Evolutionary conservation across 768 basidiomycete genomes (phyloP).

Genomic region (Tulasnella sp.): DNA sequence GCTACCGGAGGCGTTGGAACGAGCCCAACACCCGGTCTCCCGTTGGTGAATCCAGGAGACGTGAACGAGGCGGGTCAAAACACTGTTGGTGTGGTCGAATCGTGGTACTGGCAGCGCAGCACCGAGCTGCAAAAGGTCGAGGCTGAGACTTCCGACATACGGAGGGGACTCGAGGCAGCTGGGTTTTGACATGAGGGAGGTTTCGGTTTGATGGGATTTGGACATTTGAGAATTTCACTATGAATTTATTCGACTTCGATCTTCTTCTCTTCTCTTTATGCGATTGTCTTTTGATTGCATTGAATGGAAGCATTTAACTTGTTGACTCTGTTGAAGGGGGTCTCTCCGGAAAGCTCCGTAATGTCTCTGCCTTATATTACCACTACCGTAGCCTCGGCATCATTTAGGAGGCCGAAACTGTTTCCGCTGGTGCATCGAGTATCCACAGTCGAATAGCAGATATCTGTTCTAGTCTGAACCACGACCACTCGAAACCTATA

Average conservation of each 20-base stretch:
- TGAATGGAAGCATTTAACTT: too few species aligned
- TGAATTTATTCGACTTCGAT: neutral
- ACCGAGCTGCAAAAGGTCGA: conserved; percentile 18
- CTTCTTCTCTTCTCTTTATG: too few species aligned
- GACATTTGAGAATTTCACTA: neutral
- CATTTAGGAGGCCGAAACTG: too few species aligned
- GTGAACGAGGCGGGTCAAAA: too few species aligned
- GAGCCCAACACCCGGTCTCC: neutral
- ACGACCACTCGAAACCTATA: neutral
- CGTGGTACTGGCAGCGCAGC: conserved; percentile 26
- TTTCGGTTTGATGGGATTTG: neutral
- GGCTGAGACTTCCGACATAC: conserved; percentile 19
- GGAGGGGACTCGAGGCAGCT: conserved; percentile 21
- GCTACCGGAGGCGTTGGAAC: conserved; percentile 16
- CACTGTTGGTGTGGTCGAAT: neutral
- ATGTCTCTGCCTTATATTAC: too few species aligned
- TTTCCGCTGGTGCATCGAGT: too few species aligned
- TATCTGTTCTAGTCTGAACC: too few species aligned
- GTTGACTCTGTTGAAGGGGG: too few species aligned
- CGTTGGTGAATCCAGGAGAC: neutral
- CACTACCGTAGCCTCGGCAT: too few species aligned
- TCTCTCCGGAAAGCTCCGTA: too few species aligned
- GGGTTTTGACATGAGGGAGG: conserved; percentile 6
- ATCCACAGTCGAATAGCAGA: too few species aligned
- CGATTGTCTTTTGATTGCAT: too few species aligned